Base-by-base conservation (phyloP, 495 filamentous ascomycete genomes). In the Aspergillus indologenus region DNA sequence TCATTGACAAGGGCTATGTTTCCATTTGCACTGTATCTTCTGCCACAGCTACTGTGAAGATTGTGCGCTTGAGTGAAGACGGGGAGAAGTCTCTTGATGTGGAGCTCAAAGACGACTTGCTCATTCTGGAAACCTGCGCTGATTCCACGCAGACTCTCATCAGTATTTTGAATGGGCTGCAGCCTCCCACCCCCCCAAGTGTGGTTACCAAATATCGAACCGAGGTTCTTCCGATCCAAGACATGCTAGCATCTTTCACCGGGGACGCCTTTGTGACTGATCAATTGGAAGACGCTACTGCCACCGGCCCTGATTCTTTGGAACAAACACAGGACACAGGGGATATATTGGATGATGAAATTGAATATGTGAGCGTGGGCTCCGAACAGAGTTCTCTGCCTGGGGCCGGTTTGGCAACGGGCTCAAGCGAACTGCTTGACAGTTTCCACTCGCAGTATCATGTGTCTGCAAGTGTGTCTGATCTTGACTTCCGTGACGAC, bases 101-200 rank as follows among this genome's bases (percentile, higher is more conserved):
- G 3, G 90, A 96, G 59, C 63, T 97, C 9, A 83, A 82, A 45
- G 90, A 95, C 67, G 89, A 94, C 66, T 78, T 99, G 2, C 78
- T 98, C 24, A 85, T 99, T 21, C 77, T 99, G 17, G 95, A 99
- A 68, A 90, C 91, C 4, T 98, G 95, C 67, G 94, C 95, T 17
- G 95, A 99, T 71, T 98, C 95, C 11, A 98, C 94, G 0, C 91
- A 96, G 65, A 98, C 95, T 0, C 81, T 99, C 3, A 86, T 95
- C 52, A 84, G 80, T 17, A 83, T 94, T 57, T 68, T 94, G 44
- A 91, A 90, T 65, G 92, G 87, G 0, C 80, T 99, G 5, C 85
- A 84, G 12, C 94, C 92, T 21, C 94, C 95, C 3, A 83, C 83
- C 7, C 86, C 90, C 0, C 91, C 92, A 9, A 90, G 83, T 63